Conservation (phyloP, 2,329 filamentous ascomycete species). For the Neospermospora avenae region DNA sequence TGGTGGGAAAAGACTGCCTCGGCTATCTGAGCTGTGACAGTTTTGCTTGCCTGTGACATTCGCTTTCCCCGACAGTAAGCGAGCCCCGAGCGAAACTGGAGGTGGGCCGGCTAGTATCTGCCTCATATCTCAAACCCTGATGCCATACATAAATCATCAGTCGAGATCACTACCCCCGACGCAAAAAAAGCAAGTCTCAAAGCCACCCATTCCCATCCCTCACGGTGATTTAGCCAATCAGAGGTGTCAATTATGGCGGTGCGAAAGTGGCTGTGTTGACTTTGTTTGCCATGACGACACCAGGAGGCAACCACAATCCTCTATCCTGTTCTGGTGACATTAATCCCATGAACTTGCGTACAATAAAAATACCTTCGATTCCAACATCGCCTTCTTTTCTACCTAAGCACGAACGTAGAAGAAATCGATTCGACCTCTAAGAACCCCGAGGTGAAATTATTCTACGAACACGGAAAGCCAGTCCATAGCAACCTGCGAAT, state of each 20-base stretch:
- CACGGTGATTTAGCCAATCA: background rate
- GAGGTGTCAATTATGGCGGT: background rate
- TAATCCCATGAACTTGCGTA: background rate
- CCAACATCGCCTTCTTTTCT: background rate
- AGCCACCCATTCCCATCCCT: too few species aligned
- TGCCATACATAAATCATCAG: too few species aligned
- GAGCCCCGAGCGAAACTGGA: too few species aligned
- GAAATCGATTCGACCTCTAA: background rate
- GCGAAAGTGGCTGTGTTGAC: background rate
- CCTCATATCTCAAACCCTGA: too few species aligned
- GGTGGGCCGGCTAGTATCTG: too few species aligned
- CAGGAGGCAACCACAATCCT: background rate
- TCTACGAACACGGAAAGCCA: background rate
- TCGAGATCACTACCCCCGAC: too few species aligned
- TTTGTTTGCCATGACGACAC: constrained; percentile 7
- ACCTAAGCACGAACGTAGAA: background rate
- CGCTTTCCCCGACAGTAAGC: too few species aligned
- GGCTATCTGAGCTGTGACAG: too few species aligned
- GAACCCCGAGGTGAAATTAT: background rate
- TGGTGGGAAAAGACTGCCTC: too few species aligned
- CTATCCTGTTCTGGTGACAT: background rate
- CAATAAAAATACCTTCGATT: background rate
- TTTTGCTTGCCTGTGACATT: too few species aligned
- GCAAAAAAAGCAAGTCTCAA: too few species aligned
- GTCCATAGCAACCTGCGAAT: background rate